Evolutionary conservation across 2,329 filamentous ascomycete genomes (phyloP), one percentile per base, ranked within the genome.

Genomic region (Zymoseptoria pseudotritici): DNA sequence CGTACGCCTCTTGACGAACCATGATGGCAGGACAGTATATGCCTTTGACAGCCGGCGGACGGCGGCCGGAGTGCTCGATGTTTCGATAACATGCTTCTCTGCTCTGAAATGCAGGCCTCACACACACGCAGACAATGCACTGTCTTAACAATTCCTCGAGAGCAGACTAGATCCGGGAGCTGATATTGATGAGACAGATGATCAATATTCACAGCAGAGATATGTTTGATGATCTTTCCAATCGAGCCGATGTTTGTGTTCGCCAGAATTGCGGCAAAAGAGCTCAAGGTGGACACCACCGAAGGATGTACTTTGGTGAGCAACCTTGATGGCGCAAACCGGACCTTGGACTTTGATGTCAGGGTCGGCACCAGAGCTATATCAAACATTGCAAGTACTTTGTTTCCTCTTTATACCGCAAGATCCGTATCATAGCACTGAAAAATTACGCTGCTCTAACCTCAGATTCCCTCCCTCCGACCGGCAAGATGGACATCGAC

Each of bases 321-420:
- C 52, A 53, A 53, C 52, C 52, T 53, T 53, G 52, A 53, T 53
- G 52, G 52, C 13, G 7, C 13, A 4, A 24, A 24, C 22, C 52
- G 52, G 20, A 26, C 17, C 52, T 29, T 53, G 52, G 52, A 53
- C 52, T 53, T 53, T 53, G 52, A 53, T 53, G 52, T 53, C 52
- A 29, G 52, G 13, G 13, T 17, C 36, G 17, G 36, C 13, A n/a
- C 17, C 36, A 5, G 36, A n/a, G n/a, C 5, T 46, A 17, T 4
- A 42, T 17, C 36, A 46, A 46, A 17, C 7, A 4, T 4, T 17
- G 36, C 17, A 46, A 17, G 13, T 13, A 46, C 36, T 17, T n/a
- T 46, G 36, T 17, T 6, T 4, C 36, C 5, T n/a, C 17, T n/a
- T 46, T 5, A 17, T 7, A 46, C 36, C 17, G 4, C 22, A 29